Conservation (phyloP, 1,139 yeast genomes). For the Suhomyces bolitotheri region DNA sequence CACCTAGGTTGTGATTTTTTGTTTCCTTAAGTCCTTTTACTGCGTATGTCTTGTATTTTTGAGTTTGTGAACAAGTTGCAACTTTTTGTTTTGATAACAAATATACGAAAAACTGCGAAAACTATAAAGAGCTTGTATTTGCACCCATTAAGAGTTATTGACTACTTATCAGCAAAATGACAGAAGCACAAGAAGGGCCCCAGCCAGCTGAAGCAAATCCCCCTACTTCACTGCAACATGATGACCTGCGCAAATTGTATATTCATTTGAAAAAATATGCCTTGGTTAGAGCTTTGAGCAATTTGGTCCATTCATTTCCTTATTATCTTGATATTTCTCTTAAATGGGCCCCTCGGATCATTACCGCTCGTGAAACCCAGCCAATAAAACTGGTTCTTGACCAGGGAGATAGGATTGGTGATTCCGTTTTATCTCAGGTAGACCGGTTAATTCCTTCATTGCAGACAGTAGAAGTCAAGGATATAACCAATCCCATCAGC, state of each 20-base stretch:
- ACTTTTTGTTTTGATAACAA: not conserved
- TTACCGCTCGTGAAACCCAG: constrained; percentile 23
- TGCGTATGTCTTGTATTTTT: no score
- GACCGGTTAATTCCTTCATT: constrained; percentile 40
- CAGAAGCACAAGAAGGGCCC: no score
- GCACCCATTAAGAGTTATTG: no score
- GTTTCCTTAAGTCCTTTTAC: no score
- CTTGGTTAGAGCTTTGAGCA: constrained; percentile 22
- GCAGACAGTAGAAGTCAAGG: constrained; percentile 39
- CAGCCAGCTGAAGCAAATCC: no score
- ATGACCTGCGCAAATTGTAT: constrained; percentile 1
- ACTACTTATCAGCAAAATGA: no score
- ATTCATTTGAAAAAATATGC: constrained; percentile 30
- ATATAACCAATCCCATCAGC: constrained; percentile 44
- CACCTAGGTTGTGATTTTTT: no score
- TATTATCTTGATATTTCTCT: constrained; percentile 21
- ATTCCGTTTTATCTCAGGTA: constrained; percentile 33
- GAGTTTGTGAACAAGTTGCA: not conserved
- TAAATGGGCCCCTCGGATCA: constrained; percentile 11
- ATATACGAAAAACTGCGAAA: constrained; percentile 1
- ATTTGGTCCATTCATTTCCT: constrained; percentile 23
- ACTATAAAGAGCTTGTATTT: not conserved
- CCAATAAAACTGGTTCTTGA: constrained; percentile 29
- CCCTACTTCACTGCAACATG: no score
- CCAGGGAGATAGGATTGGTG: constrained; percentile 32